phyloP scores from a whole-genome alignment of 78 protist genomes.

The Protostelium mycophagum region DNA sequence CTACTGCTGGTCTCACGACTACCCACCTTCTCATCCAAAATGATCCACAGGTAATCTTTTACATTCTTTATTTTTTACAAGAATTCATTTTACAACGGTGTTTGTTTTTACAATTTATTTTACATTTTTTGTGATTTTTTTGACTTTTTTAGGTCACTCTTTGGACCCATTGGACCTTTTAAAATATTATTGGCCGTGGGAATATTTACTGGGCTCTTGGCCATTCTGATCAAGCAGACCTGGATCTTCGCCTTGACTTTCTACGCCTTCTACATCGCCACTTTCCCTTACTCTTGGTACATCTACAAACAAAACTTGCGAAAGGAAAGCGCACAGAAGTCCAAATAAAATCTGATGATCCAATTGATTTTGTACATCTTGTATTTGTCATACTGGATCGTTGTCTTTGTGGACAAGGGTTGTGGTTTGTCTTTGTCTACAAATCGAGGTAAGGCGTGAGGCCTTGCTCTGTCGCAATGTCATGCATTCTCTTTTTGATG shows the following conservation, averaged over 20 bases:
- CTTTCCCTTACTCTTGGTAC: background rate
- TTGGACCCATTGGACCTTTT: background rate
- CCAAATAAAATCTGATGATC: background rate
- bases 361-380: too few species aligned
- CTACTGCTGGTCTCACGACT: background rate
- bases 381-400: too few species aligned
- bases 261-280: background rate
- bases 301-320: background rate
- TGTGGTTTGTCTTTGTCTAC: background rate
- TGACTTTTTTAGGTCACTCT: background rate
- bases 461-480: background rate
- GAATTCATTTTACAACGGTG: too few species aligned
- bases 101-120: too few species aligned
- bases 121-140: too few species aligned
- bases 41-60: background rate
- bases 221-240: background rate
- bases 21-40: background rate
- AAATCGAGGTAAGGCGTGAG: background rate
- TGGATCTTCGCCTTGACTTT: background rate
- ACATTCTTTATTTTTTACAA: too few species aligned
- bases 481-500: background rate
- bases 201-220: background rate
- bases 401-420: too few species aligned
- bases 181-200: background rate
- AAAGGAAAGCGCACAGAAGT: background rate